Evolutionary conservation across 2,329 filamentous ascomycete genomes (phyloP).

Genomic region (Cordyceps farinosa): DNA sequence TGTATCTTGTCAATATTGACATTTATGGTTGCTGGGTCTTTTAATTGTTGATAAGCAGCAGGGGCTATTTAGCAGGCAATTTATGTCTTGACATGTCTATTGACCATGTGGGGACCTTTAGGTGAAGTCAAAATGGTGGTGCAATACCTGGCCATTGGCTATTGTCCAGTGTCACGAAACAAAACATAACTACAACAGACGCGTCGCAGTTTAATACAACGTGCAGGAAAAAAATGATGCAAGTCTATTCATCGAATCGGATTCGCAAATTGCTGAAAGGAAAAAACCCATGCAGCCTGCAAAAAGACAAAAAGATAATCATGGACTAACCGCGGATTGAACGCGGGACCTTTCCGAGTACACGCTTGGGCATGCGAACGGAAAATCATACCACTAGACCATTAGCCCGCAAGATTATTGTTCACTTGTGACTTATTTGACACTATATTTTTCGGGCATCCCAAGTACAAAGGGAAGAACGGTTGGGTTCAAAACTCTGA

Average conservation of each 20-base stretch:
- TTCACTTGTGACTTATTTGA: not conserved
- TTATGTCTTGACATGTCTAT: not conserved
- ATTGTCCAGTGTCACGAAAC: no score
- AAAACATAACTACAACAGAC: no score
- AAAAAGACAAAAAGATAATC: not conserved
- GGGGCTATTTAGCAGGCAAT: not conserved
- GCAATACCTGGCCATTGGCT: not conserved
- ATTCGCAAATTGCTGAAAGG: not conserved
- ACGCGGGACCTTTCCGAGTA: constrained; percentile 16
- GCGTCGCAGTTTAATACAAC: no score
- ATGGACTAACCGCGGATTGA: constrained; percentile 17
- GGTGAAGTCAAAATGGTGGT: not conserved
- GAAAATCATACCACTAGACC: constrained; percentile 18
- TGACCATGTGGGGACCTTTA: not conserved
- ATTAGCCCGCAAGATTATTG: not conserved
- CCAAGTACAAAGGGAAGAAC: no score
- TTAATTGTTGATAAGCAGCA: not conserved
- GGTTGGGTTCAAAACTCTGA: no score
- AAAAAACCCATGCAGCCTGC: not conserved
- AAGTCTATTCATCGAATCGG: no score
- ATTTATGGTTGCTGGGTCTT: not conserved
- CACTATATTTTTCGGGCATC: not conserved
- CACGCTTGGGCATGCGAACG: constrained; percentile 2
- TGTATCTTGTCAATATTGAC: not conserved
- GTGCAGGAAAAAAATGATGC: no score